phyloP scores from a whole-genome alignment of 2,329 filamentous ascomycete genomes.

The Arthroderma sp. region DNA sequence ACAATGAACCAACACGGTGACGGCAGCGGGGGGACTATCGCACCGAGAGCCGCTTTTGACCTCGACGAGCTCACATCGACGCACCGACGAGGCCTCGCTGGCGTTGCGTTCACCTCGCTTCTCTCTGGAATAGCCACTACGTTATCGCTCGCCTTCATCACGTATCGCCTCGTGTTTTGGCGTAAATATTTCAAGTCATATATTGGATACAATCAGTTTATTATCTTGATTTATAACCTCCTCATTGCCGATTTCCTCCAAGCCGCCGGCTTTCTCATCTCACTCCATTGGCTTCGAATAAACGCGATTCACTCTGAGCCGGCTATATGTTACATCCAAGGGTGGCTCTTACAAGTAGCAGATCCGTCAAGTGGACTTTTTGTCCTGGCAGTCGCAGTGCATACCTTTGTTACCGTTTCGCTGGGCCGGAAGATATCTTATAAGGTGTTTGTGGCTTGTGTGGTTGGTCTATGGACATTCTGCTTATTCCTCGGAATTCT shows the following conservation, averaged over 20 bases:
- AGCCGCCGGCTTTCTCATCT: slow-evolving; percentile 36
- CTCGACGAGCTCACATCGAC: too few species aligned
- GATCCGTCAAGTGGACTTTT: slow-evolving; percentile 40
- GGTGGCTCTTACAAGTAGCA: slow-evolving; percentile 38
- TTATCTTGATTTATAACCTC: slow-evolving; percentile 41
- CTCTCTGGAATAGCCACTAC: slow-evolving; percentile 35
- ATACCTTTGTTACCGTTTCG: slow-evolving; percentile 38
- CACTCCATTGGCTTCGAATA: slow-evolving; percentile 33
- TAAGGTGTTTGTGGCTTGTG: slow-evolving; percentile 29
- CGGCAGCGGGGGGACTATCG: too few species aligned
- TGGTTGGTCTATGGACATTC: slow-evolving; percentile 34
- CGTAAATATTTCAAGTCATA: slow-evolving; percentile 33
- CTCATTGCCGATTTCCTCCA: slow-evolving; percentile 39
- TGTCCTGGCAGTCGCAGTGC: slow-evolving; percentile 40
- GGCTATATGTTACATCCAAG: slow-evolving; percentile 37
- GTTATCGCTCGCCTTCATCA: slow-evolving; percentile 34
- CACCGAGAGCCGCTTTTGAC: too few species aligned
- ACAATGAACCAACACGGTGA: too few species aligned
- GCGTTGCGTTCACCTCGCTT: slow-evolving; percentile 10
- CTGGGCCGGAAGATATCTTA: slow-evolving; percentile 34
- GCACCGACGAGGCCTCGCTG: too few species aligned
- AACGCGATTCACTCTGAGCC: slow-evolving; percentile 33
- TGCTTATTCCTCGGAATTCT: slow-evolving; percentile 34
- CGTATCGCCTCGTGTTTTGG: slow-evolving; percentile 38
- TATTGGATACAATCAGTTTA: slow-evolving; percentile 41